Percentiles rank a stretch among this genome's conserved stretches.
These are phyloP conservation scores for Scheffersomyces quercinus DNA, from an alignment of 1,139 yeast genomes.

Conservation along the genomic window DNA sequence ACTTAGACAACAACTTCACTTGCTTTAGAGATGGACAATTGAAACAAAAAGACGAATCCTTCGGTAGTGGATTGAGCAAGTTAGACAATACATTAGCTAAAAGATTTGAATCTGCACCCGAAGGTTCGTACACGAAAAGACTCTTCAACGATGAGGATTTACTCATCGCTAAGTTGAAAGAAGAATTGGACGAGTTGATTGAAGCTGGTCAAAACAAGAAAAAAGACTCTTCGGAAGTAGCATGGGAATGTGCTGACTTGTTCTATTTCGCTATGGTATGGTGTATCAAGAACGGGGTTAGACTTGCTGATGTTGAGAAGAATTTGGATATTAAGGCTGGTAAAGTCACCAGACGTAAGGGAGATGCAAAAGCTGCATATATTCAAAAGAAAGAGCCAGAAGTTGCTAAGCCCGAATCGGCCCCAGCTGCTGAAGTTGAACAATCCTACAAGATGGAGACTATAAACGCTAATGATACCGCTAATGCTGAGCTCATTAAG, in stretches of 20 bases:
- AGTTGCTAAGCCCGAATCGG: slow-evolving; percentile 13
- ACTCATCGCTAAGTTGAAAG: slow-evolving; percentile 83
- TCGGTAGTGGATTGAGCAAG: slow-evolving; percentile 59
- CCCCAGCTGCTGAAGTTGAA: slow-evolving; percentile 15
- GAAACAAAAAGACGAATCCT: slow-evolving; percentile 38
- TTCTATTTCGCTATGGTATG: slow-evolving; percentile 88
- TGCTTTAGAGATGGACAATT: slow-evolving; percentile 63
- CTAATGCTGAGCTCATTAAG: slow-evolving; percentile 44
- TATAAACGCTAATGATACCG: slow-evolving; percentile 46
- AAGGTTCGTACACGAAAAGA: slow-evolving; percentile 89
- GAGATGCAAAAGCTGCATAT: slow-evolving; percentile 89
- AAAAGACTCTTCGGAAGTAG: slow-evolving; percentile 54
- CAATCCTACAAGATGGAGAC: slow-evolving; percentile 62
- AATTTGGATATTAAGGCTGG: slow-evolving; percentile 81
- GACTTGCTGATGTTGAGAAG: slow-evolving; percentile 75
- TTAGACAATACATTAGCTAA: slow-evolving; percentile 65
- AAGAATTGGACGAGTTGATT: slow-evolving; percentile 94
- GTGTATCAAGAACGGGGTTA: slow-evolving; percentile 79
- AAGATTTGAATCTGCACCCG: slow-evolving; percentile 68
- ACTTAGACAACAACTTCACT: slow-evolving; percentile 66
- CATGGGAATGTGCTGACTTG: slow-evolving; percentile 98
- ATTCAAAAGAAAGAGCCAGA: slow-evolving; percentile 26
- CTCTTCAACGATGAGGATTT: slow-evolving; percentile 76
- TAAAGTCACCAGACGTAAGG: slow-evolving; percentile 90
- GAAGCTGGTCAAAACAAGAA: slow-evolving; percentile 67